Conservation (phyloP, 805 yeast species). For the Lachancea nothofagi region DNA sequence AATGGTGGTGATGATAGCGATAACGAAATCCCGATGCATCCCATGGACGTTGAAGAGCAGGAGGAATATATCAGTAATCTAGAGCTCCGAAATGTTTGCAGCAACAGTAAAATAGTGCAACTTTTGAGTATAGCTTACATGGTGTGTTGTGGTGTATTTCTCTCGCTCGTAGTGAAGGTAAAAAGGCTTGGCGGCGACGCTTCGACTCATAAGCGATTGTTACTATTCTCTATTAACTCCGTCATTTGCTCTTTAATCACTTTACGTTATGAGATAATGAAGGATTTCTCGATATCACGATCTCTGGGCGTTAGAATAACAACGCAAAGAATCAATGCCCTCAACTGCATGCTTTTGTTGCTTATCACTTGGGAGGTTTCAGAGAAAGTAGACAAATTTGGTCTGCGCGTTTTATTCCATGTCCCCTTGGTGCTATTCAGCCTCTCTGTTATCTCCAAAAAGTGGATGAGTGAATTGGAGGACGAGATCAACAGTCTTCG, state of each 20-base stretch:
- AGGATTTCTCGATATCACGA: constrained; percentile 17
- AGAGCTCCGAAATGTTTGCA: constrained; percentile 19
- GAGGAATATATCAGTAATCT: constrained; percentile 27
- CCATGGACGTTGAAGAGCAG: constrained; percentile 32
- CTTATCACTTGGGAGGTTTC: constrained; percentile 26
- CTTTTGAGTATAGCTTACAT: constrained; percentile 18
- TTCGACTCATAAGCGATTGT: constrained; percentile 2
- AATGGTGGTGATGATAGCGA: constrained; percentile 13
- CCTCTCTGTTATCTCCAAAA: constrained; percentile 16
- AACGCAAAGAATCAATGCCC: constrained; percentile 16
- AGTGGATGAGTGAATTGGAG: constrained; percentile 23
- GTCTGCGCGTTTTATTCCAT: constrained; percentile 15
- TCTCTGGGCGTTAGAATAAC: constrained; percentile 16
- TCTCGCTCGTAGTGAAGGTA: constrained; percentile 19
- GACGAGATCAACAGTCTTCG: constrained; percentile 22
- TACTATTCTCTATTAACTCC: constrained; percentile 18
- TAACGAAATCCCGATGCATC: constrained; percentile 13
- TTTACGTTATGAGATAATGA: constrained; percentile 24
- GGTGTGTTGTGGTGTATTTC: constrained; percentile 22
- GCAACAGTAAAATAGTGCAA: constrained; percentile 19
- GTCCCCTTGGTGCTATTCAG: constrained; percentile 24
- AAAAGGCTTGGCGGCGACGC: constrained; percentile 9
- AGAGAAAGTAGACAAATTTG: constrained; percentile 15
- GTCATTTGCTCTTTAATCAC: constrained; percentile 24
- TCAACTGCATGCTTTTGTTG: constrained; percentile 22